phyloP scores from a whole-genome alignment of 2,329 filamentous ascomycete genomes.

The Meredithiella fracta region DNA sequence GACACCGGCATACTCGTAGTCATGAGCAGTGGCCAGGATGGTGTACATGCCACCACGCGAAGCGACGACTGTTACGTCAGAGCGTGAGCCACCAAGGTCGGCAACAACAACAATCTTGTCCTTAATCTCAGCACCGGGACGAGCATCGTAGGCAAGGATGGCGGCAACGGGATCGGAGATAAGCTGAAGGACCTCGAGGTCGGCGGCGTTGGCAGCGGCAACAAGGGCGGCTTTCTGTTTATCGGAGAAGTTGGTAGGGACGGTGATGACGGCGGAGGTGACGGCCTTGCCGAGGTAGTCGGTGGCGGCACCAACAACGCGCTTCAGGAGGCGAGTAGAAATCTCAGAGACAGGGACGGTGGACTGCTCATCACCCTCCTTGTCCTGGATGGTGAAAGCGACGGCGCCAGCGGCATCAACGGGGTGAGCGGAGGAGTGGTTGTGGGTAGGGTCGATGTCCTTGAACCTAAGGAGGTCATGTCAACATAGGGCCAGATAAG shows the following conservation, averaged over 20 bases:
- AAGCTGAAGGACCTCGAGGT: slow-evolving; percentile 78
- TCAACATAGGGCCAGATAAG: background rate
- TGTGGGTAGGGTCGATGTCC: slow-evolving; percentile 88
- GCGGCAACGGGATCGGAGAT: slow-evolving; percentile 84
- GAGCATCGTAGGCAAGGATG: slow-evolving; percentile 78
- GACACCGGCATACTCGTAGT: slow-evolving; percentile 81
- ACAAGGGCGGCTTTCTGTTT: slow-evolving; percentile 69
- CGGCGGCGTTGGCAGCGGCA: slow-evolving; percentile 62
- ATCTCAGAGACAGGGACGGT: slow-evolving; percentile 64
- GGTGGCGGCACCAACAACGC: slow-evolving; percentile 65
- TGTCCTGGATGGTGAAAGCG: slow-evolving; percentile 69
- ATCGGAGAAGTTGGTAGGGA: slow-evolving; percentile 85
- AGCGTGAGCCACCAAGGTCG: slow-evolving; percentile 82
- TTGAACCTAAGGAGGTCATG: slow-evolving; percentile 42
- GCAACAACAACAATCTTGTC: slow-evolving; percentile 89
- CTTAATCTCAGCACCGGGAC: slow-evolving; percentile 51
- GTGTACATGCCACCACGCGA: slow-evolving; percentile 94
- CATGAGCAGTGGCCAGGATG: slow-evolving; percentile 79
- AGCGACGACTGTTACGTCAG: slow-evolving; percentile 78
- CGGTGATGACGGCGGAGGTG: slow-evolving; percentile 83
- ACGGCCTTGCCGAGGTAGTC: slow-evolving; percentile 89
- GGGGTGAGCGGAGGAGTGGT: slow-evolving; percentile 85
- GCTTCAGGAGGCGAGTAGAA: slow-evolving; percentile 67
- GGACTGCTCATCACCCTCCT: slow-evolving; percentile 35
- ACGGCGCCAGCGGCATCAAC: slow-evolving; percentile 55